These are phyloP conservation scores for Pichia sp. DNA, from an alignment of 1,139 yeast species.

Conservation along the genomic window DNA sequence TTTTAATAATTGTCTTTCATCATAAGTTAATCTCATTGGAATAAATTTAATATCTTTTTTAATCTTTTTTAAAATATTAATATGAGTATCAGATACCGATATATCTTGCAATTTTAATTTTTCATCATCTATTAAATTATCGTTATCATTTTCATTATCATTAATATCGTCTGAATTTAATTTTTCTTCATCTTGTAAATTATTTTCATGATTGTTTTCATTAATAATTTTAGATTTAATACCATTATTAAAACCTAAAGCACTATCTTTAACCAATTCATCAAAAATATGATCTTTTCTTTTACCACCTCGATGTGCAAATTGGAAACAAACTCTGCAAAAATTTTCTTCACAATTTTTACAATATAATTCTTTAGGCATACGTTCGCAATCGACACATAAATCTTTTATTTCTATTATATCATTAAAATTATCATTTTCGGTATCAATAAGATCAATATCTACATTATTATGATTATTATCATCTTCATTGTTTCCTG, in stretches of 20 bases:
- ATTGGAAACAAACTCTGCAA: slow-evolving; percentile 60
- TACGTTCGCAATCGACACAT: slow-evolving; percentile 66
- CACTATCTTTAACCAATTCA: slow-evolving; percentile 17
- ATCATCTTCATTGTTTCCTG: slow-evolving; percentile 9
- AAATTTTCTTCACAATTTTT: slow-evolving; percentile 55
- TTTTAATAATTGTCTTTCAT: slow-evolving; percentile 59
- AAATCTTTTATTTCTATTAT: slow-evolving; percentile 4
- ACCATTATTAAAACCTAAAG: slow-evolving; percentile 18
- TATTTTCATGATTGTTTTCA: slow-evolving; percentile 21
- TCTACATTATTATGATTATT: slow-evolving; percentile 10
- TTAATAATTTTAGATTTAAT: slow-evolving; percentile 14
- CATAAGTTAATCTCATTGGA: slow-evolving; percentile 58
- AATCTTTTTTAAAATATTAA: slow-evolving; percentile 30
- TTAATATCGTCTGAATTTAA: slow-evolving; percentile 21
- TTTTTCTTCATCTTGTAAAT: slow-evolving; percentile 3
- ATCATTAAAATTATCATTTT: no score
- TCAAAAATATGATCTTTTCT: slow-evolving; percentile 36
- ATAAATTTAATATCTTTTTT: slow-evolving; percentile 46
- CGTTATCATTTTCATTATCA: slow-evolving; percentile 10
- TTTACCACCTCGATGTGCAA: slow-evolving; percentile 62
- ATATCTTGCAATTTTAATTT: slow-evolving; percentile 1
- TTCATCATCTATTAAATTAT: no score
- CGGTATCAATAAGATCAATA: no score
- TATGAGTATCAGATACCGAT: slow-evolving; percentile 14
- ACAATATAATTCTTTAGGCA: slow-evolving; percentile 56